Conservation (phyloP, 2,329 filamentous ascomycete species). For the Colletotrichum brevisporum region DNA sequence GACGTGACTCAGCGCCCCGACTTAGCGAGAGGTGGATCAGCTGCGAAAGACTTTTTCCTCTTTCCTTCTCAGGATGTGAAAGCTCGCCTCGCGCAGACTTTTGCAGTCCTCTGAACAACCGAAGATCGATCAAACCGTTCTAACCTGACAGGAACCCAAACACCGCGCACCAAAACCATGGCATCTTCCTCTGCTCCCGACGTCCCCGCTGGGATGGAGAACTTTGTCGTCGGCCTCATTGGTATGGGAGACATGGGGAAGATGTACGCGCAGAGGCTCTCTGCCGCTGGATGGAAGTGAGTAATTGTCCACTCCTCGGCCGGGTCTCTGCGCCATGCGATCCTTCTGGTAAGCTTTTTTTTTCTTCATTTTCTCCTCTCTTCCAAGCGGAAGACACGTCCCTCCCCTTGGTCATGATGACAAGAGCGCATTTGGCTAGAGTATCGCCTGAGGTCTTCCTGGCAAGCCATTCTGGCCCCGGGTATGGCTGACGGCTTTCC, state of each 20-base stretch:
- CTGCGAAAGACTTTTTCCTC: slow-evolving; percentile 10
- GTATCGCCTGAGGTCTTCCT: slow-evolving; percentile 78
- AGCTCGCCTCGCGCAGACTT: slow-evolving; percentile 37
- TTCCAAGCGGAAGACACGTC: neutral
- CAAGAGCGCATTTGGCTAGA: slow-evolving; percentile 99
- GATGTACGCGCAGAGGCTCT: slow-evolving; percentile 94
- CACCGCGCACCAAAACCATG: slow-evolving; percentile 28
- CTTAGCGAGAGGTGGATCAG: neutral
- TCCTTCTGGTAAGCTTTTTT: slow-evolving; percentile 54
- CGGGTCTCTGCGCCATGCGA: slow-evolving; percentile 27
- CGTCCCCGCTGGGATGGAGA: slow-evolving; percentile 67
- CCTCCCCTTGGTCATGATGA: slow-evolving; percentile 80
- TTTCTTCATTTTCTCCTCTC: slow-evolving; percentile 24
- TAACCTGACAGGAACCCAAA: neutral
- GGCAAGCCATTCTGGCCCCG: slow-evolving; percentile 83
- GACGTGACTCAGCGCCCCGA: slow-evolving; percentile 16
- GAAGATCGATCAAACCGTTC: neutral
- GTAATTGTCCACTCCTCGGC: slow-evolving; percentile 44
- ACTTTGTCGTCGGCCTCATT: slow-evolving; percentile 90
- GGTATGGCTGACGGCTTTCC: slow-evolving; percentile 76
- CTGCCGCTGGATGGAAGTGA: slow-evolving; percentile 95
- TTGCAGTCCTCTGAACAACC: slow-evolving; percentile 16
- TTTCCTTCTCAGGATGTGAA: slow-evolving; percentile 41
- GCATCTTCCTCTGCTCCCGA: slow-evolving; percentile 35
- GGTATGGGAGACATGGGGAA: slow-evolving; percentile 99